Evolutionary conservation across 208 protist species (phyloP).

Genomic region (Leishmania turanica): DNA sequence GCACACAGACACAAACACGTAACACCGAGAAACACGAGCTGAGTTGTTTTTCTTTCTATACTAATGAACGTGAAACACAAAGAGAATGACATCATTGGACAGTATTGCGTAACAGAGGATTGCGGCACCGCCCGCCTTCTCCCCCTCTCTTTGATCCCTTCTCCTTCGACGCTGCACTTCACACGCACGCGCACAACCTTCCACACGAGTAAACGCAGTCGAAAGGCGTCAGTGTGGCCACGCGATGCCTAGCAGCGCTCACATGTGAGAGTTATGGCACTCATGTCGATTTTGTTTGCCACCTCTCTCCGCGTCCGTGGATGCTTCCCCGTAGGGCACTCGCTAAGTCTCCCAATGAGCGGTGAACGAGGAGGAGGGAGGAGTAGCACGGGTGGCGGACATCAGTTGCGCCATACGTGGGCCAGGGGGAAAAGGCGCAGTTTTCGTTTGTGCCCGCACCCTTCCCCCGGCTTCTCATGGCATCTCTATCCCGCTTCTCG

Average conservation of each 20-base stretch:
- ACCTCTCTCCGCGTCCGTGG: background rate
- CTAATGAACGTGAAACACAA: slow-evolving; percentile 2
- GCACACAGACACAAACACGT: background rate
- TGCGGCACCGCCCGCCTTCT: background rate
- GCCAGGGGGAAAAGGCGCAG: background rate
- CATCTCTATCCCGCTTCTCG: background rate
- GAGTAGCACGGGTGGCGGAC: background rate
- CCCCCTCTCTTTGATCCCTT: background rate
- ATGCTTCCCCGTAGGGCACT: background rate
- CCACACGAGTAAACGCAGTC: background rate
- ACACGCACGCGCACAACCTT: background rate
- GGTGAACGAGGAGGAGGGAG: background rate
- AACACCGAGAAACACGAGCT: background rate
- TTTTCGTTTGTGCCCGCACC: background rate
- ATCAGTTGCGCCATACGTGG: background rate
- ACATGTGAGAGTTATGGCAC: background rate
- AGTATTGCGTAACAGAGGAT: background rate
- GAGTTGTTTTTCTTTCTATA: background rate
- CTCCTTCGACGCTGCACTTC: background rate
- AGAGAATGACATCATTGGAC: background rate
- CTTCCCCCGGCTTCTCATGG: background rate
- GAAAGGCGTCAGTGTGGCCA: background rate
- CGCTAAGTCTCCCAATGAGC: background rate
- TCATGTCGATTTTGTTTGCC: background rate
- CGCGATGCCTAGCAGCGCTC: background rate